Percentiles rank a stretch among this genome's conserved stretches.
Evolutionary conservation across 2,329 filamentous ascomycete species (phyloP).

Genomic region (Ophiognomonia clavigignenti-juglandacearum): DNA sequence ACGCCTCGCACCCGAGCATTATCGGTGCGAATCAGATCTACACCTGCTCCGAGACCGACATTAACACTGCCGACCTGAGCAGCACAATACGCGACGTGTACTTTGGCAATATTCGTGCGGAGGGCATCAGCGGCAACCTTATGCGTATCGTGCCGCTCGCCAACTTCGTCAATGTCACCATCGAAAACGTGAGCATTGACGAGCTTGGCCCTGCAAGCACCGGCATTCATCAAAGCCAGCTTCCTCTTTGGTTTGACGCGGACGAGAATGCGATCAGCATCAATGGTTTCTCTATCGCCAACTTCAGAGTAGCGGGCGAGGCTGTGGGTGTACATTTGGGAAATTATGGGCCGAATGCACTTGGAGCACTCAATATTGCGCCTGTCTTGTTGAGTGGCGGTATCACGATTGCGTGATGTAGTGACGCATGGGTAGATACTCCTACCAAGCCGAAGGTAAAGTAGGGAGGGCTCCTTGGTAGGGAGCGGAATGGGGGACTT

Average conservation of each 20-base stretch:
- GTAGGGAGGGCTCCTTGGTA: too few relatives aligned
- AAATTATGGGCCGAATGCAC: neutral
- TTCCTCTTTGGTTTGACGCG: constrained; percentile 11
- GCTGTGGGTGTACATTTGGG: neutral
- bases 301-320: constrained; percentile 1
- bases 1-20: constrained; percentile 19
- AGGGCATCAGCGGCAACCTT: constrained; percentile 17
- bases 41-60: constrained; percentile 14
- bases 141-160: constrained; percentile 16
- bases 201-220: constrained; percentile 12
- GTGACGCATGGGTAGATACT: too few relatives aligned
- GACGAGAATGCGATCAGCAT: constrained; percentile 6
- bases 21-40: constrained; percentile 21
- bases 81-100: constrained; percentile 12
- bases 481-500: too few relatives aligned
- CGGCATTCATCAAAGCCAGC: constrained; percentile 15
- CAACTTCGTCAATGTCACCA: constrained; percentile 15
- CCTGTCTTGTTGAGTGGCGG: too few relatives aligned
- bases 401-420: too few relatives aligned
- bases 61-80: constrained; percentile 14
- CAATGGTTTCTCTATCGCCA: constrained; percentile 11
- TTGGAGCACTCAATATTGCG: neutral
- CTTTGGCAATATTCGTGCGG: constrained; percentile 16
- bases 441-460: too few relatives aligned
- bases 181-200: constrained; percentile 17